Conservation (phyloP, 306 rosid species). For the Vigna radiata region DNA sequence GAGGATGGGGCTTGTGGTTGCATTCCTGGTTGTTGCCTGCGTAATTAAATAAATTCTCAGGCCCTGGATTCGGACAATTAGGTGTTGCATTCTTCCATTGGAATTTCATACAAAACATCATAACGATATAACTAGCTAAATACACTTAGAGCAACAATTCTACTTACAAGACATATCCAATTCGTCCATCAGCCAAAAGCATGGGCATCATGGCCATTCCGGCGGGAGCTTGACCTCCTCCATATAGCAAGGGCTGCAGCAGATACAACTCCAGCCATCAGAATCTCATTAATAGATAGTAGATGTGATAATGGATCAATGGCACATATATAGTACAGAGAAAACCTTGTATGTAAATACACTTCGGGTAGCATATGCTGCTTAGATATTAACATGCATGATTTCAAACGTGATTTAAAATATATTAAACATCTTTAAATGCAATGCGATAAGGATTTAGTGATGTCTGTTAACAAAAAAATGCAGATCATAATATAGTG, state of each 20-base stretch:
- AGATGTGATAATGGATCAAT: slow-evolving; percentile 26
- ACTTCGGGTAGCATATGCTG: slow-evolving; percentile 29
- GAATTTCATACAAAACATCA: slow-evolving; percentile 6
- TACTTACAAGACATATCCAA: slow-evolving; percentile 96
- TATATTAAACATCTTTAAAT: background rate
- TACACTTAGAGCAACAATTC: slow-evolving; percentile 13
- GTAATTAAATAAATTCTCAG: slow-evolving; percentile 40
- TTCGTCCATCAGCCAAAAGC: slow-evolving; percentile 93
- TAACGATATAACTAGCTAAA: slow-evolving; percentile 6
- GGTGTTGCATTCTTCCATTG: slow-evolving; percentile 13
- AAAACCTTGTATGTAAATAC: slow-evolving; percentile 19
- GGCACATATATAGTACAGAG: slow-evolving; percentile 23
- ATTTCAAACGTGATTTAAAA: slow-evolving; percentile 32
- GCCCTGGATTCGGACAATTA: slow-evolving; percentile 19
- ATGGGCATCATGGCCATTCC: slow-evolving; percentile 99
- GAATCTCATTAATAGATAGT: slow-evolving; percentile 36
- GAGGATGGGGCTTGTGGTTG: slow-evolving; percentile 64
- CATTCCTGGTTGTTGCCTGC: slow-evolving; percentile 90
- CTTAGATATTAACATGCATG: slow-evolving; percentile 3
- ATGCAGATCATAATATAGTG: slow-evolving; percentile 9
- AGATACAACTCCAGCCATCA: slow-evolving; percentile 41
- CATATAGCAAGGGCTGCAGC: slow-evolving; percentile 85
- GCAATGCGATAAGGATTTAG: slow-evolving; percentile 16
- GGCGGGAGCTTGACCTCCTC: slow-evolving; percentile 76
- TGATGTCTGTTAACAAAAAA: slow-evolving; percentile 1